Conservation (phyloP, 805 yeast species). For the Candida alai region DNA sequence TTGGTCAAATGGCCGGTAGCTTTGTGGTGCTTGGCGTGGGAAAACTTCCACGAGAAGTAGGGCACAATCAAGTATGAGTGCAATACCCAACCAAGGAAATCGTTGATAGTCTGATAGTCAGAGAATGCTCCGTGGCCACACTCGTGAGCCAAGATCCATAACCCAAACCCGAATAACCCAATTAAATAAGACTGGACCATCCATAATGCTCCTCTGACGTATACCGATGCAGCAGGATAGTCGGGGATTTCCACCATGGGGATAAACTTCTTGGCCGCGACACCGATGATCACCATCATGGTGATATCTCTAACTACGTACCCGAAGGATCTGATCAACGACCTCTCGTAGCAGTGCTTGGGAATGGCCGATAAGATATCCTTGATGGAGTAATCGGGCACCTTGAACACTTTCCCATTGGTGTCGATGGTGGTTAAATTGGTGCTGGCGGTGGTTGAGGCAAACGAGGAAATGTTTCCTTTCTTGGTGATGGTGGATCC, state of each 20-base stretch:
- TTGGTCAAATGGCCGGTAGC: conserved; percentile 58
- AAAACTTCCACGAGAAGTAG: conserved; percentile 59
- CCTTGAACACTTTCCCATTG: conserved; percentile 51
- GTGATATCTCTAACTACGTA: conserved; percentile 53
- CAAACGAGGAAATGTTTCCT: conserved; percentile 13
- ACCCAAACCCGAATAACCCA: conserved; percentile 53
- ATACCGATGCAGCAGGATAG: conserved; percentile 32
- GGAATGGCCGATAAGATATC: conserved; percentile 58
- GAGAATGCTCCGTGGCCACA: conserved; percentile 65
- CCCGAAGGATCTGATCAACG: conserved; percentile 43
- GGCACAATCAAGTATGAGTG: conserved; percentile 58
- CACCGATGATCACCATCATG: conserved; percentile 41
- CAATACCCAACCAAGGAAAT: conserved; percentile 56
- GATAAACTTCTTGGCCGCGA: conserved; percentile 42
- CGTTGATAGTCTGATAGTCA: conserved; percentile 50
- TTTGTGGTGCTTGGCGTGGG: conserved; percentile 60
- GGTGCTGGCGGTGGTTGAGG: conserved; percentile 6
- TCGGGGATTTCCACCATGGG: conserved; percentile 34
- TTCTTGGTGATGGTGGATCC: conserved; percentile 5
- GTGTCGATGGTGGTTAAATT: conserved; percentile 44
- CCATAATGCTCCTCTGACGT: conserved; percentile 58
- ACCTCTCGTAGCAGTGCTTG: conserved; percentile 56
- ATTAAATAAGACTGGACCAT: conserved; percentile 47
- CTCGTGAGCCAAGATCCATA: conserved; percentile 63
- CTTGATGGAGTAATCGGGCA: conserved; percentile 60